These are phyloP conservation scores for Rhodotorula kratochvilovae DNA, from an alignment of 768 basidiomycete genomes.

Conservation along the genomic window DNA sequence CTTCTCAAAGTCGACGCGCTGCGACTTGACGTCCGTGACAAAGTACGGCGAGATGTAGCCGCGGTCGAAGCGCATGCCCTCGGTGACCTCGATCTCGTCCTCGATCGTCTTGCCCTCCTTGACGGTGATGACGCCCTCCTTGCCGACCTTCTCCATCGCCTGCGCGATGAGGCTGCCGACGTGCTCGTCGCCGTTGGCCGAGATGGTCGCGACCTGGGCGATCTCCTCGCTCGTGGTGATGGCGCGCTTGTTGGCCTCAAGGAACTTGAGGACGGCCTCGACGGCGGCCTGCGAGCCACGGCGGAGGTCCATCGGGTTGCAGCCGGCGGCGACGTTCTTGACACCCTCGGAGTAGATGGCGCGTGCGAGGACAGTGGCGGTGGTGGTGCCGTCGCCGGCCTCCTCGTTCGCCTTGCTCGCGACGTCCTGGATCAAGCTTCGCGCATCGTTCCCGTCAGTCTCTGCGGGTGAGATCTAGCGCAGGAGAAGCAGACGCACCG, in stretches of 20 bases:
- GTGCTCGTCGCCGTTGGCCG: conserved; percentile 74
- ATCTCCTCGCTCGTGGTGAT: conserved; percentile 98
- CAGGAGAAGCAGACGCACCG: conserved; percentile 57
- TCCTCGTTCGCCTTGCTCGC: conserved; percentile 62
- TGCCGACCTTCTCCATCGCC: conserved; percentile 99
- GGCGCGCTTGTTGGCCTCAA: conserved; percentile 79
- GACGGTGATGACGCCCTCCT: conserved; percentile 99
- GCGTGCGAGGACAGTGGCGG: conserved; percentile 91
- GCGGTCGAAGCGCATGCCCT: conserved; percentile 99
- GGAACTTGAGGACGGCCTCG: conserved; percentile 85
- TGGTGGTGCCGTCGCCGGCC: conserved; percentile 97
- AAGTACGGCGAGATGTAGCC: conserved; percentile 96
- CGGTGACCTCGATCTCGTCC: conserved; percentile 98
- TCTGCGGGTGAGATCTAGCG: background rate
- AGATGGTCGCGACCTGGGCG: conserved; percentile 85
- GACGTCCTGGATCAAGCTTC: conserved; percentile 40
- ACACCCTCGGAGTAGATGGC: conserved; percentile 98
- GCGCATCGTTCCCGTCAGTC: background rate
- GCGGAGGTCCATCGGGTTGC: conserved; percentile 99
- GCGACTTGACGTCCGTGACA: conserved; percentile 93
- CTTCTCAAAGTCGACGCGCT: conserved; percentile 71
- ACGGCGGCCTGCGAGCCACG: conserved; percentile 97
- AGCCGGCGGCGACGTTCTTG: conserved; percentile 97
- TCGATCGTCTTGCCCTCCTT: conserved; percentile 98
- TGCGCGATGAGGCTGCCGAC: conserved; percentile 92